Evolutionary conservation across 2,329 filamentous ascomycete species (phyloP).

Genomic region (Aureobasidium vineae): DNA sequence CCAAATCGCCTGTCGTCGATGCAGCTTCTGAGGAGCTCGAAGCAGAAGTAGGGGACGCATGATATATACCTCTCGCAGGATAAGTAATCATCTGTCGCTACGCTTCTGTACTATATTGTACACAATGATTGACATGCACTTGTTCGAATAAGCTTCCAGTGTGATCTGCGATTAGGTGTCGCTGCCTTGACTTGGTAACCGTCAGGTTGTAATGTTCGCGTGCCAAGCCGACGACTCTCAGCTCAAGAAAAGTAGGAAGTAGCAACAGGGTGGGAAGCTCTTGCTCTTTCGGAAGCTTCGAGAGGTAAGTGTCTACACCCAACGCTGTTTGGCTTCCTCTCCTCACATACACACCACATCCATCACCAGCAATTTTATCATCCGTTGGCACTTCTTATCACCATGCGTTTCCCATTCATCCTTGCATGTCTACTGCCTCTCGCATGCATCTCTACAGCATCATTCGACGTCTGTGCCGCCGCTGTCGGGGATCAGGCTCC

Average conservation of each 20-base stretch:
- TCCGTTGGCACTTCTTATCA: conserved; percentile 13
- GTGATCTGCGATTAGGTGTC: neutral
- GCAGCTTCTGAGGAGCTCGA: conserved; percentile 17
- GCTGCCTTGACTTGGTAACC: neutral
- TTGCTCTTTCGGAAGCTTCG: neutral
- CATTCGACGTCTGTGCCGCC: conserved; percentile 6
- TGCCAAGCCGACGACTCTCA: neutral
- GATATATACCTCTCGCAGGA: neutral
- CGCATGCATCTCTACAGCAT: conserved; percentile 4
- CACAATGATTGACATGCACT: neutral
- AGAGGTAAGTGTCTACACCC: neutral
- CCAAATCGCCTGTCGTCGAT: conserved; percentile 15
- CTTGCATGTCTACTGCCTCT: conserved; percentile 13
- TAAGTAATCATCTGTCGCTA: neutral
- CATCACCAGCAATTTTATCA: neutral
- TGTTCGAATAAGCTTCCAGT: neutral
- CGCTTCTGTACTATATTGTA: neutral
- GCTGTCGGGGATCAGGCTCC: neutral
- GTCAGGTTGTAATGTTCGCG: neutral
- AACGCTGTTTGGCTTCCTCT: neutral
- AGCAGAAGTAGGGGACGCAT: conserved; percentile 18
- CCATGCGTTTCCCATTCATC: conserved; percentile 25
- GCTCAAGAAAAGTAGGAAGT: neutral
- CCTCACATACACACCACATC: neutral
- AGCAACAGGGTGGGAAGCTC: neutral